Conservation (phyloP, 495 filamentous ascomycete species). For the Trichoderma parareesei region DNA sequence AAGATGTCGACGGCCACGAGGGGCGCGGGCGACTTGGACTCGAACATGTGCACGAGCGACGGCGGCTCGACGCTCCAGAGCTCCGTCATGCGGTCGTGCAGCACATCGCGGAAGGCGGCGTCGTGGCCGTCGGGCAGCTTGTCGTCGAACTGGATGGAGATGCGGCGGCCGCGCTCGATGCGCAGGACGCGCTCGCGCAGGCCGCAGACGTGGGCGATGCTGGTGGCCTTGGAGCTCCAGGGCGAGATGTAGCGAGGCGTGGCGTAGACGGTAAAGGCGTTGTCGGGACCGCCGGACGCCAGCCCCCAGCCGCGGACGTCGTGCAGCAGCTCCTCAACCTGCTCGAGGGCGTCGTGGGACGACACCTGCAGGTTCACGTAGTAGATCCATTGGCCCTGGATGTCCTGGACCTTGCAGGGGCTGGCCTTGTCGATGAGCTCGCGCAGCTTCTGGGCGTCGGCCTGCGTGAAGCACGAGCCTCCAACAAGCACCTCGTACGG, state of each 20-base stretch:
- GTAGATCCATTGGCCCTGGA: conserved; percentile 45
- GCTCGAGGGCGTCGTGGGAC: conserved; percentile 3
- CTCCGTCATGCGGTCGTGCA: conserved; percentile 95
- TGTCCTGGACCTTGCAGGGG: conserved; percentile 30
- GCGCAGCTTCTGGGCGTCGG: conserved; percentile 42
- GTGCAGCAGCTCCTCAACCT: conserved; percentile 6
- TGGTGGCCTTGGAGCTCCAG: conserved; percentile 95
- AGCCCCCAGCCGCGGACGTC: conserved; percentile 1
- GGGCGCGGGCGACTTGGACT: conserved; percentile 59
- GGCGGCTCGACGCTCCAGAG: conserved; percentile 57
- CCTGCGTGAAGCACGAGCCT: conserved; percentile 42
- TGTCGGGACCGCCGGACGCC: background rate
- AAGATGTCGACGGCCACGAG: conserved; percentile 67
- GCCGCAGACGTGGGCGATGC: conserved; percentile 87
- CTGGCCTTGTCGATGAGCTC: conserved; percentile 37
- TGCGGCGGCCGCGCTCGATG: conserved; percentile 77
- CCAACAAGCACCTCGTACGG: conserved; percentile 26
- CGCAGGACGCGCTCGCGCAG: conserved; percentile 63
- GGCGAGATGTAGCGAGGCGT: conserved; percentile 86
- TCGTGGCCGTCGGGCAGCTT: conserved; percentile 34
- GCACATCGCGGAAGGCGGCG: conserved; percentile 55
- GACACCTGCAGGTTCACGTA: conserved; percentile 23
- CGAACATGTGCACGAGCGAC: conserved; percentile 67
- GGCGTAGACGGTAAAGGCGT: background rate
- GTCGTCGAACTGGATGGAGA: conserved; percentile 53